phyloP scores from a whole-genome alignment of 495 filamentous ascomycete species.

The Darksidea phi region DNA sequence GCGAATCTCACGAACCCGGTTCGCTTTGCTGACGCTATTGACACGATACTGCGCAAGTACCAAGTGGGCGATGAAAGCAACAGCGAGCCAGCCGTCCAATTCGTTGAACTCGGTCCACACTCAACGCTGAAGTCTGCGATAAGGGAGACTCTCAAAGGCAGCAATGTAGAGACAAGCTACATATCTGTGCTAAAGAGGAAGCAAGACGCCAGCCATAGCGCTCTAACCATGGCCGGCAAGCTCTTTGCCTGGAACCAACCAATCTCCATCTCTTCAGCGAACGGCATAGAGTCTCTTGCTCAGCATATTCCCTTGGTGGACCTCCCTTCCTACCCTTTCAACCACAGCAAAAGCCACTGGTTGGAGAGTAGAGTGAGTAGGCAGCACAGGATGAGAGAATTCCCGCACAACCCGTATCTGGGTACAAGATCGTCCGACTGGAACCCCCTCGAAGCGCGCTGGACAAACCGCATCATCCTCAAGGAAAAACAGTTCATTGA shows the following conservation, averaged over 20 bases:
- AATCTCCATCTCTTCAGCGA: not conserved
- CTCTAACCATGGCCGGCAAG: no score
- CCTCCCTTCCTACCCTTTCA: constrained; percentile 12
- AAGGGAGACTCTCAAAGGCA: no score
- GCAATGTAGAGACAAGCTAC: no score
- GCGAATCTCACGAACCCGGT: not conserved
- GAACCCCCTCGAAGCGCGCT: constrained; percentile 48
- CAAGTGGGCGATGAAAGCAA: no score
- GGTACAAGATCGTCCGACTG: constrained; percentile 51
- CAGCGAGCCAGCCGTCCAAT: no score
- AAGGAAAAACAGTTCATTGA: constrained; percentile 7
- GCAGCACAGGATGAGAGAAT: not conserved
- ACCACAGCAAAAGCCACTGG: constrained; percentile 5
- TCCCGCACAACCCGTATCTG: constrained; percentile 51
- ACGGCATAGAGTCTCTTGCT: no score
- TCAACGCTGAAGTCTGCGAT: no score
- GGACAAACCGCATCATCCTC: constrained; percentile 2
- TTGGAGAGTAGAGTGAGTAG: not conserved
- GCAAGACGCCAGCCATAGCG: no score
- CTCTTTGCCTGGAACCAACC: not conserved
- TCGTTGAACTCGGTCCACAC: no score
- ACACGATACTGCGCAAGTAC: not conserved
- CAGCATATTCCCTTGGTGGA: not conserved
- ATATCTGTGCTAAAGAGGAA: no score
- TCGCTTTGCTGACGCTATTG: not conserved